Conservation (phyloP, 495 filamentous ascomycete genomes). For the Annulohypoxylon maeteangense region DNA sequence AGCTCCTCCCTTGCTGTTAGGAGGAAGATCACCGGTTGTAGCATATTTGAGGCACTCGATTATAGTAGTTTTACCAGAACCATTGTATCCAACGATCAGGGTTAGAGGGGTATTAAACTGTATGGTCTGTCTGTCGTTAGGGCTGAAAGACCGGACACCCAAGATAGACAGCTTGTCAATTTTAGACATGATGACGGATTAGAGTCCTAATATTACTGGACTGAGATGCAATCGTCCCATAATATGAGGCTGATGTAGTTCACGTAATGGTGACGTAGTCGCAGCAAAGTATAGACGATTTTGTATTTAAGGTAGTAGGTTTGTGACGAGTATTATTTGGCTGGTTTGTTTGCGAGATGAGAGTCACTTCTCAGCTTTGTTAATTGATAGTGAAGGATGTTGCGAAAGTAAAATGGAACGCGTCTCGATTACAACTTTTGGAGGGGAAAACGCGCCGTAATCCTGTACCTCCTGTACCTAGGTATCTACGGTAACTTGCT, state of each 20-base stretch:
- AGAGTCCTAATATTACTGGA: constrained; percentile 13
- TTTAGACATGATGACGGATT: constrained; percentile 65
- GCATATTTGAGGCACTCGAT: constrained; percentile 99
- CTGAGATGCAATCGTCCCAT: constrained; percentile 23
- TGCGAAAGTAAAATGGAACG: constrained; percentile 17
- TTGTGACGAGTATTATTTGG: not conserved
- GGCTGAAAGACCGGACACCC: constrained; percentile 93
- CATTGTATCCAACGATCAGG: constrained; percentile 95
- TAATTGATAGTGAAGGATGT: not conserved
- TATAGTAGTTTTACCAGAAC: constrained; percentile 98
- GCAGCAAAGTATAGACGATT: constrained; percentile 5
- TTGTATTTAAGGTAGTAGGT: not conserved
- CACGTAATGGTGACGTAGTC: constrained; percentile 10
- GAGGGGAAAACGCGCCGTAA: constrained; percentile 35
- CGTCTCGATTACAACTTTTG: constrained; percentile 29
- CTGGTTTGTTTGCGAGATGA: not conserved
- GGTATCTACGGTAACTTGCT: constrained; percentile 1
- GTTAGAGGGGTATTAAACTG: constrained; percentile 90
- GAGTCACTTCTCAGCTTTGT: constrained; percentile 3
- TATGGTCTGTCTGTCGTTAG: constrained; percentile 79
- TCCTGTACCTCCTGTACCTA: not conserved
- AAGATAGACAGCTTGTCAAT: constrained; percentile 90
- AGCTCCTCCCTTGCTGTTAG: constrained; percentile 92
- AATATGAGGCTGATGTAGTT: constrained; percentile 6
- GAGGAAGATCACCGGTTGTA: constrained; percentile 91